Conservation (phyloP, 2,329 filamentous ascomycete species). For the Clathrospora elynae region DNA sequence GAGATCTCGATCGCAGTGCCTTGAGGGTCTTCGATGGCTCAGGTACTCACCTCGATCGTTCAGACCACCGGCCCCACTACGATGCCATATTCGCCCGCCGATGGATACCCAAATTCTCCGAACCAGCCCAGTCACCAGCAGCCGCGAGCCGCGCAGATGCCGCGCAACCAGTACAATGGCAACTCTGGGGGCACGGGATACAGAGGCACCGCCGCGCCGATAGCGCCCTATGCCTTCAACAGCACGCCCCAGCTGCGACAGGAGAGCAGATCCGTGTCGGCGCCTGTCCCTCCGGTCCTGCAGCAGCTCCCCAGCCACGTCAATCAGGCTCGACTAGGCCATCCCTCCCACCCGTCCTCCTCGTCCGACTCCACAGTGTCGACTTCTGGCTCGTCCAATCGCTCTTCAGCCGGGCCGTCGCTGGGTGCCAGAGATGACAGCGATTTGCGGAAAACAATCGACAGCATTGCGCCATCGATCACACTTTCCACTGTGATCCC, state of each 20-base stretch:
- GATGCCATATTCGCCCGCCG: constrained; percentile 57
- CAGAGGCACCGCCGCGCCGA: constrained; percentile 52
- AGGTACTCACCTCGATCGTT: constrained; percentile 56
- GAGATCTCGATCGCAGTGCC: constrained; percentile 26
- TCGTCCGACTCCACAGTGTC: constrained; percentile 53
- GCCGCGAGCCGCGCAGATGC: constrained; percentile 50
- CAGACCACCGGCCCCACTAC: constrained; percentile 55
- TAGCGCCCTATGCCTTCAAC: constrained; percentile 58
- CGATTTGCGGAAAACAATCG: constrained; percentile 46
- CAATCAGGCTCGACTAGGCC: constrained; percentile 38
- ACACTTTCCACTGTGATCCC: constrained; percentile 59
- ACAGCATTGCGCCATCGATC: constrained; percentile 53
- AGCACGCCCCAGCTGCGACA: constrained; percentile 60
- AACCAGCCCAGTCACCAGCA: constrained; percentile 45
- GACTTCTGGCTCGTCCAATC: constrained; percentile 57
- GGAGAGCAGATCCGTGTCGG: constrained; percentile 61
- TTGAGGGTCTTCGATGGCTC: constrained; percentile 47
- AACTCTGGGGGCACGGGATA: constrained; percentile 49
- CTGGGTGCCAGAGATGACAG: constrained; percentile 57
- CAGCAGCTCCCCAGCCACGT: constrained; percentile 35
- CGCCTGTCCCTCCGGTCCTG: constrained; percentile 53
- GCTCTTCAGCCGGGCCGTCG: constrained; percentile 46
- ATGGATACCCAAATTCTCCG: constrained; percentile 52
- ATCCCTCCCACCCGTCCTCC: constrained; percentile 49
- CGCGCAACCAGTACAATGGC: constrained; percentile 52